phyloP scores from a whole-genome alignment of 371 early-diverging fungal genomes.

The Mortierella sp. region DNA sequence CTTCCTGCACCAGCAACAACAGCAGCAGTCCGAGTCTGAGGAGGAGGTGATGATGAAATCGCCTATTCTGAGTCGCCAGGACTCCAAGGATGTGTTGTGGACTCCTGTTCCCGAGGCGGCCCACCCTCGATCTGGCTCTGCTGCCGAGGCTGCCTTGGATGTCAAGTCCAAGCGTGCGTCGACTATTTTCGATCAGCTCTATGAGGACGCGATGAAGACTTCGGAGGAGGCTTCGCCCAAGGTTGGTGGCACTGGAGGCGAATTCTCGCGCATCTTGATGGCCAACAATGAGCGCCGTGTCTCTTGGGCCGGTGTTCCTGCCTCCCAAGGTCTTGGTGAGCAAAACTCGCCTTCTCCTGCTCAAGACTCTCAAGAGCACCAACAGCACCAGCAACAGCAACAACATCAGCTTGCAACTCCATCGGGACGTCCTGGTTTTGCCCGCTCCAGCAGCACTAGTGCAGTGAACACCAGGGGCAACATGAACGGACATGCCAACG shows the following conservation, averaged over 20 bases:
- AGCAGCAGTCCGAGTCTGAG: neutral
- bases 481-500: neutral
- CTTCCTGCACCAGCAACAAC: neutral
- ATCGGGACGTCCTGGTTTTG: slow-evolving; percentile 19
- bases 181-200: slow-evolving; percentile 74
- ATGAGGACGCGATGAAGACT: slow-evolving; percentile 68
- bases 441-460: slow-evolving; percentile 43
- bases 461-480: slow-evolving; percentile 13
- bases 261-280: slow-evolving; percentile 52
- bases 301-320: slow-evolving; percentile 48
- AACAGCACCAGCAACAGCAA: slow-evolving; percentile 1
- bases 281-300: slow-evolving; percentile 52
- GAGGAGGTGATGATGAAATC: slow-evolving; percentile 11
- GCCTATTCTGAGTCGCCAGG: slow-evolving; percentile 18
- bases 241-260: slow-evolving; percentile 51
- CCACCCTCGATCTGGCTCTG: slow-evolving; percentile 43
- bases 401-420: neutral
- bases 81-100: slow-evolving; percentile 39
- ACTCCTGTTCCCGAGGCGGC: slow-evolving; percentile 45
- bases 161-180: slow-evolving; percentile 63
- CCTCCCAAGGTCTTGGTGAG: slow-evolving; percentile 12
- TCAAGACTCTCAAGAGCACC: neutral
- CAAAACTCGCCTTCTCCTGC: neutral
- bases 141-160: slow-evolving; percentile 40
- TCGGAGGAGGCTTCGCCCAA: slow-evolving; percentile 48